Conservation (phyloP, 148 eudicot genomes). For the Chenopodium suecicum region DNA sequence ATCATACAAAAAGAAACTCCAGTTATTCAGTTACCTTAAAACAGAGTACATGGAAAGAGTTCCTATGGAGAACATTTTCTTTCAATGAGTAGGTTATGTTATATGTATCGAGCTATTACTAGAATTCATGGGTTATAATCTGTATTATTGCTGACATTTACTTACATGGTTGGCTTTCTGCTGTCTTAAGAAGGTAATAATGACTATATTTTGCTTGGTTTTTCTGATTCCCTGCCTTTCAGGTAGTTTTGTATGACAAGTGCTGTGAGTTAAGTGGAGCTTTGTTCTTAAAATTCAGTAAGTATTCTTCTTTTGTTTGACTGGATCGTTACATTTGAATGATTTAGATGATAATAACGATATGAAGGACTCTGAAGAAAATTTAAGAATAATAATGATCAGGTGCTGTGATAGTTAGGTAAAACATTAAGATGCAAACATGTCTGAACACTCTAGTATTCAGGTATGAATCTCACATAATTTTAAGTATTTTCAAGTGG, state of each 20-base stretch:
- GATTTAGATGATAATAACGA: neutral
- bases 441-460: neutral
- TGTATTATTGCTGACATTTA: neutral
- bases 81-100: neutral
- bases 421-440: neutral
- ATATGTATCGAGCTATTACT: neutral
- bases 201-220: conserved; percentile 9
- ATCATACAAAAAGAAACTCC: neutral
- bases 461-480: too few species aligned
- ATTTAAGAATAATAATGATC: neutral
- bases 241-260: neutral
- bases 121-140: neutral
- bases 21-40: neutral
- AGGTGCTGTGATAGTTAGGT: neutral
- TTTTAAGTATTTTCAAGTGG: neutral
- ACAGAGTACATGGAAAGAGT: neutral
- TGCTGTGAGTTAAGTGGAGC: neutral
- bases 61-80: neutral
- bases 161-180: neutral
- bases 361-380: neutral
- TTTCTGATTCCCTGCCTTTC: neutral
- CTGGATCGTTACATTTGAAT: neutral
- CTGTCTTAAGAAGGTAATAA: neutral
- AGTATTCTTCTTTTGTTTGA: neutral
- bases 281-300: neutral